phyloP scores from a whole-genome alignment of 1,139 yeast genomes.

The Candida freyschussii region DNA sequence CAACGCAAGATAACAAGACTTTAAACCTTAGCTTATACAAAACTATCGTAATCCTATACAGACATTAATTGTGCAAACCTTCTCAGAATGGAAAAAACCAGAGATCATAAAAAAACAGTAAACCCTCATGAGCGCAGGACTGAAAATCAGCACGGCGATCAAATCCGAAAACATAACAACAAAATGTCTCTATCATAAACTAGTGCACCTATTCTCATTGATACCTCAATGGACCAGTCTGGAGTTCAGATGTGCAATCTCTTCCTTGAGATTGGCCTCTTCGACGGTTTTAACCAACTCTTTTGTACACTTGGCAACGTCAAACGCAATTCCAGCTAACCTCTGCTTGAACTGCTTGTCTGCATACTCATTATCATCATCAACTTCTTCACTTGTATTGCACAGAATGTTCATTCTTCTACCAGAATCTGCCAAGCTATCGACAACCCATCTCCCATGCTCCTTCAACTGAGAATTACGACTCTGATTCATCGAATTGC shows the following conservation, averaged over 20 bases:
- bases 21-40: too few species aligned
- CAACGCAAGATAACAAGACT: too few species aligned
- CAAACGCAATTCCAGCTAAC: conserved; percentile 92
- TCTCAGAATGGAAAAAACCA: too few species aligned
- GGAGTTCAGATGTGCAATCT: conserved; percentile 44
- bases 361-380: conserved; percentile 63
- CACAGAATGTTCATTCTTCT: conserved; percentile 70
- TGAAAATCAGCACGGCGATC: too few species aligned
- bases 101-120: too few species aligned
- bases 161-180: too few species aligned
- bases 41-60: too few species aligned
- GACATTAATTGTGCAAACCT: too few species aligned
- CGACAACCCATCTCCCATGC: conserved; percentile 89
- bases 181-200: too few species aligned
- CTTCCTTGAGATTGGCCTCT: conserved; percentile 84
- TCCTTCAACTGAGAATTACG: conserved; percentile 75
- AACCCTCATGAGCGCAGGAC: too few species aligned
- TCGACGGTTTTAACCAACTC: conserved; percentile 94
- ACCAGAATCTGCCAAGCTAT: conserved; percentile 78
- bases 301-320: conserved; percentile 92
- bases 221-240: conserved; percentile 21
- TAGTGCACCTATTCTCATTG: too few species aligned
- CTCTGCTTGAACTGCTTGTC: conserved; percentile 89
- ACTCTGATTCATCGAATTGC: conserved; percentile 83
- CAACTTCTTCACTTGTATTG: conserved; percentile 35